Base-by-base conservation (phyloP, 176 grass and related monocot species). In the Aegilops bicornis region DNA sequence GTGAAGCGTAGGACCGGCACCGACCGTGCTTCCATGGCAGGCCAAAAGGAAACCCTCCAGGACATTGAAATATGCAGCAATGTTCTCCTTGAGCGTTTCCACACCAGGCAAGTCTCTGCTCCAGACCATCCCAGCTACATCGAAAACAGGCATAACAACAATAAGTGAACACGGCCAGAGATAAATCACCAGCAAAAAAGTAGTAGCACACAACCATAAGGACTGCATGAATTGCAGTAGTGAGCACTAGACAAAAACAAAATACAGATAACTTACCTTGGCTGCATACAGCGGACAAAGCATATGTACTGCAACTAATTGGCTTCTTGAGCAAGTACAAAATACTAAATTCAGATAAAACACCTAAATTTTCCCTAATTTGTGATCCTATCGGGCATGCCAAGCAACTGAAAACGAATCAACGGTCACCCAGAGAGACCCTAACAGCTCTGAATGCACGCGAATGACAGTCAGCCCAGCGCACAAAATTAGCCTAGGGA, bases 71-170 rank as follows among this genome's bases (percentile, higher is more conserved):
- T 92, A 94, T 1, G 89, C 81, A 30, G 15, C 74, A 59, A 98
- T 90, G 85, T 96, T 98, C 81, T 96, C 94, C 76, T 94, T 92
- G 39, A 94, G 76, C 16, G 84, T 88, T 20, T 91, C 91, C 23
- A 86, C 79, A 83, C 88, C 87, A 88, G 97, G 91, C 78, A 91
- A 82, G 45, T 90, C 92, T 54, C 89, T 90, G 1, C 94, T 76
- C 94, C 96, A 98, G 82, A 98, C 82, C 93, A 96, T 96, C 86
- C 96, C 96, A 75, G 90, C 92, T 98, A 80, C 42, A 86, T 39
- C 73, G 54, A 75, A 65, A 69, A 67, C 20, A 72, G 72, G 25
- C 31, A 82, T 48, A 25, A 40, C 7, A 13, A 47, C 15, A 62
- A 33, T 58, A 33, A 48, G 24, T 65, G 6, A 79, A 69, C 79